phyloP scores from a whole-genome alignment of 257 asterid species.

The Anisodus tanguticus region DNA sequence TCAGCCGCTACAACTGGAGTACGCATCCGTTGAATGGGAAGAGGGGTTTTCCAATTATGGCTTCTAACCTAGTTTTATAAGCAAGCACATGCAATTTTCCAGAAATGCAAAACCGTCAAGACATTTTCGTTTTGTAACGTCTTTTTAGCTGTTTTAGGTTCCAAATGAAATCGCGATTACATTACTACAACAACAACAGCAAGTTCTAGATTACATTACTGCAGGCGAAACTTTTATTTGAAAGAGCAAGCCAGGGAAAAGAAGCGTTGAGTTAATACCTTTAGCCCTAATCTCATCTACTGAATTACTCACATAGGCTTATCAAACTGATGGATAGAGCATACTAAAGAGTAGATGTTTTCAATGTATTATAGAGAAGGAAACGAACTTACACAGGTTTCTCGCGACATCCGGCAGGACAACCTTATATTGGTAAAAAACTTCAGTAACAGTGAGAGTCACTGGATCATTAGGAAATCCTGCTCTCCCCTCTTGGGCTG shows the following conservation, averaged over 20 bases:
- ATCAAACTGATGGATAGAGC: neutral
- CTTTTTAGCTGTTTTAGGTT: slow-evolving; percentile 44
- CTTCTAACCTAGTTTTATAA: neutral
- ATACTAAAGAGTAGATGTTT: neutral
- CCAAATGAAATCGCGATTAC: neutral
- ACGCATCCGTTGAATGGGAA: neutral
- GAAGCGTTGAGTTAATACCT: no score
- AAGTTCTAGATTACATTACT: no score
- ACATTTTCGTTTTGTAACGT: neutral
- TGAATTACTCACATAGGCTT: neutral
- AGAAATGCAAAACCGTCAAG: neutral
- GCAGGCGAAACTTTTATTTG: no score
- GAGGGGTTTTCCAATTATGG: neutral
- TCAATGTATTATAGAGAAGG: neutral
- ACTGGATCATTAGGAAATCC: slow-evolving; percentile 21
- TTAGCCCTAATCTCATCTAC: neutral
- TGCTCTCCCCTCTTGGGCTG: slow-evolving; percentile 22
- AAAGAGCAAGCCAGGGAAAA: no score
- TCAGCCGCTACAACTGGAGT: neutral
- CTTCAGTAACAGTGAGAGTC: neutral
- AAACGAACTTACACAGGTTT: neutral
- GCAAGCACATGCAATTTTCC: neutral
- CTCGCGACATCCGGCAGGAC: neutral
- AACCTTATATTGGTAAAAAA: neutral
- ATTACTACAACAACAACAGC: no score